These are phyloP conservation scores for Crithidia fasciculata DNA, from an alignment of 208 protist species.

Conservation along the genomic window DNA sequence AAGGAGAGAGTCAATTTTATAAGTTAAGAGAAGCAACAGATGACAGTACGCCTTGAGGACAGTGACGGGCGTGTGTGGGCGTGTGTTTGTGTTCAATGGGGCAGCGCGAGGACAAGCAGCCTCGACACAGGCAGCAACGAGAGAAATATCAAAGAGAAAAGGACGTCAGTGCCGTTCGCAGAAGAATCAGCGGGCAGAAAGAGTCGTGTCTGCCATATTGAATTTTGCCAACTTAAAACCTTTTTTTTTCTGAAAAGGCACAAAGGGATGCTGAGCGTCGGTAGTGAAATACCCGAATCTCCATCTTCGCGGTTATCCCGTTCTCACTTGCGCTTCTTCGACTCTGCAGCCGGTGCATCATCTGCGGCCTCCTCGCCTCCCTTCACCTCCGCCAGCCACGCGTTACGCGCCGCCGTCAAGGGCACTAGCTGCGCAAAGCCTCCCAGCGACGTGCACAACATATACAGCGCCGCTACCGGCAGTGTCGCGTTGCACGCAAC, in stretches of 20 bases:
- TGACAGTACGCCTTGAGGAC: too few relatives aligned
- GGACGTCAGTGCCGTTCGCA: not conserved
- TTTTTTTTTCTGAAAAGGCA: too few relatives aligned
- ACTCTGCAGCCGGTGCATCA: not conserved
- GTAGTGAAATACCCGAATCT: too few relatives aligned
- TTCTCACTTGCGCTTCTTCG: constrained; percentile 22
- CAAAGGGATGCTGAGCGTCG: too few relatives aligned
- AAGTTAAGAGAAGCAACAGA: too few relatives aligned
- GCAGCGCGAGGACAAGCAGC: too few relatives aligned
- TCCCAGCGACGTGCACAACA: constrained; percentile 41
- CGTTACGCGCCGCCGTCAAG: constrained; percentile 35
- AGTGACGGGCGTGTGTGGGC: too few relatives aligned
- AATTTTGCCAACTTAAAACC: too few relatives aligned
- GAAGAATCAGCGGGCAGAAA: not conserved
- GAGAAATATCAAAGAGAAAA: not conserved
- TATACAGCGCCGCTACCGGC: constrained; percentile 34
- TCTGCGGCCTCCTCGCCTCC: not conserved
- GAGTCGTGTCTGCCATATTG: not conserved
- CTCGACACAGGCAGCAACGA: too few relatives aligned
- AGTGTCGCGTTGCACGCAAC: constrained; percentile 39
- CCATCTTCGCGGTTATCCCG: too few relatives aligned
- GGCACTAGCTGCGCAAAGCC: constrained; percentile 66
- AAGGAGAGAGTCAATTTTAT: too few relatives aligned
- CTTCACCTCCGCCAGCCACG: constrained; percentile 33
- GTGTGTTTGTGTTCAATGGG: too few relatives aligned